Evolutionary conservation across 768 basidiomycete genomes (phyloP).

Genomic region (Porphyrellus cyaneotinctus): DNA sequence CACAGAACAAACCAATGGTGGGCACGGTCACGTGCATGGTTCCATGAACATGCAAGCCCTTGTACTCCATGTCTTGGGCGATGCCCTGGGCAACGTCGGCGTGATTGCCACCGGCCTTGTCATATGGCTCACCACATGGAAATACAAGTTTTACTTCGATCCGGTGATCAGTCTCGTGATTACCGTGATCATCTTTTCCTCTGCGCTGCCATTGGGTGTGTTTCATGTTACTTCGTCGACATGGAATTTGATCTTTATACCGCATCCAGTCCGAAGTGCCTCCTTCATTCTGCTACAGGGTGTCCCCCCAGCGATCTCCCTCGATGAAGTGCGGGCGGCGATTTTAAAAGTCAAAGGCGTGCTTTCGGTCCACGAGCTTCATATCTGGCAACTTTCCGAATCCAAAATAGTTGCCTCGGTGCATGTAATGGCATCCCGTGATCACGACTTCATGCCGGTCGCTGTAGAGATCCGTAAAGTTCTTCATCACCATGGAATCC

Average conservation of each 20-base stretch:
- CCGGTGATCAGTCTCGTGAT: constrained; percentile 92
- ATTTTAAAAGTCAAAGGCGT: constrained; percentile 84
- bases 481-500: constrained; percentile 89
- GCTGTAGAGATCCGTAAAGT: constrained; percentile 79
- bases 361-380: constrained; percentile 82
- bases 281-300: constrained; percentile 95
- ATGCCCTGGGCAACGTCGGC: constrained; percentile 96
- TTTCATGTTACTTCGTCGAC: constrained; percentile 1
- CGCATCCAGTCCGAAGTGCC: constrained; percentile 67
- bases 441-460: constrained; percentile 87
- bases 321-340: constrained; percentile 82
- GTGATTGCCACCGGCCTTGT: constrained; percentile 93
- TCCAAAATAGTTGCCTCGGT: constrained; percentile 93
- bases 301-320: constrained; percentile 82
- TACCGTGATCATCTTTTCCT: constrained; percentile 94
- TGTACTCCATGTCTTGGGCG: constrained; percentile 90
- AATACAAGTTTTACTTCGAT: constrained; percentile 88
- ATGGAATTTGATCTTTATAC: constrained; percentile 11
- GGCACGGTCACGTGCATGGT: constrained; percentile 44
- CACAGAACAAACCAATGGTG: constrained; percentile 14
- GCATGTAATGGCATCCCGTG: constrained; percentile 81
- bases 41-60: constrained; percentile 99
- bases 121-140: constrained; percentile 86
- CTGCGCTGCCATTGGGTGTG: constrained; percentile 84
- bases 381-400: constrained; percentile 97